These are phyloP conservation scores for Panus rudis DNA, from an alignment of 768 basidiomycete genomes.

Conservation along the genomic window DNA sequence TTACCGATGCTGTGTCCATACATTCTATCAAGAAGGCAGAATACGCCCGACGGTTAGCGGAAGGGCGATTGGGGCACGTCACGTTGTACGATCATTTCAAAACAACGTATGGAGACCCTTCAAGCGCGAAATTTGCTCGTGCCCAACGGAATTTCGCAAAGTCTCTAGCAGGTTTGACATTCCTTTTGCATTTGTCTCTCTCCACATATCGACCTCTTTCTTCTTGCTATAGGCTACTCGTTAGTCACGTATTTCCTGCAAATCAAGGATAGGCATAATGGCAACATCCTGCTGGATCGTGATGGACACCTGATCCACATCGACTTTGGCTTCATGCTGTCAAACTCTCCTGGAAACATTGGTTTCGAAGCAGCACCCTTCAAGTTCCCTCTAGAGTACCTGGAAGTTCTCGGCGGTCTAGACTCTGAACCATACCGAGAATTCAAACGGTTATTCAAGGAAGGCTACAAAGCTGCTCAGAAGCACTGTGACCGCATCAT, in stretches of 20 bases:
- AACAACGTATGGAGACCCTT: conserved; percentile 83
- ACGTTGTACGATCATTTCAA: conserved; percentile 89
- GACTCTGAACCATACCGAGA: conserved; percentile 69
- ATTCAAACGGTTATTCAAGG: conserved; percentile 82
- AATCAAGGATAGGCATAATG: conserved; percentile 98
- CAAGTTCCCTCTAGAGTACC: conserved; percentile 90
- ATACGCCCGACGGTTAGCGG: conserved; percentile 81
- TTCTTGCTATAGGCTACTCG: conserved; percentile 63
- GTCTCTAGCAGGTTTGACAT: conserved; percentile 68
- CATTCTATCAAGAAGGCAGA: conserved; percentile 99
- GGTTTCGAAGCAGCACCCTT: conserved; percentile 99
- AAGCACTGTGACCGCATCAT: conserved; percentile 97
- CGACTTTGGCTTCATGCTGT: conserved; percentile 97
- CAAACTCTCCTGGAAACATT: conserved; percentile 94
- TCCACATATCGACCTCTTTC: not conserved
- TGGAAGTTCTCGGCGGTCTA: conserved; percentile 90
- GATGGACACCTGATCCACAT: conserved; percentile 96
- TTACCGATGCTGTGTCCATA: conserved; percentile 96
- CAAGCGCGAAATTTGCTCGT: conserved; percentile 78
- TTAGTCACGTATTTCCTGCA: conserved; percentile 94
- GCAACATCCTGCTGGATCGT: conserved; percentile 93
- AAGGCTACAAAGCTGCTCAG: conserved; percentile 88
- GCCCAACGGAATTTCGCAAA: conserved; percentile 94
- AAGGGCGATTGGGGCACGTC: conserved; percentile 79
- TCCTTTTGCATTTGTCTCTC: not conserved